These are phyloP conservation scores for Lepidium africanum DNA, from an alignment of 345 rosid species.

Conservation along the genomic window DNA sequence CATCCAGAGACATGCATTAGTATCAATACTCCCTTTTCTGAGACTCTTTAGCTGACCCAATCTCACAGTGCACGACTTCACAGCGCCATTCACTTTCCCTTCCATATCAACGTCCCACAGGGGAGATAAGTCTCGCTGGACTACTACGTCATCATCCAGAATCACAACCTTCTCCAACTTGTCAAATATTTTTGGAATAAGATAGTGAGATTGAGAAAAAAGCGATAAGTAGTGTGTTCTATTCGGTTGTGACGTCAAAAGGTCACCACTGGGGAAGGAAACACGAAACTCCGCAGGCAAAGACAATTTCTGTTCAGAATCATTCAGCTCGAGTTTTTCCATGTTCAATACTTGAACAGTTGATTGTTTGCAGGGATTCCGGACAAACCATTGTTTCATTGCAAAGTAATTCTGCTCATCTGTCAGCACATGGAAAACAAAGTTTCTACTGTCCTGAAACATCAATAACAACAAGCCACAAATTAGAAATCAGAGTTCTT, in stretches of 20 bases:
- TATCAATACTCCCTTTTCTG: slow-evolving; percentile 34
- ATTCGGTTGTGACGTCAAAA: slow-evolving; percentile 29
- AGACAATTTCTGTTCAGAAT: slow-evolving; percentile 37
- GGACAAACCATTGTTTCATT: slow-evolving; percentile 83
- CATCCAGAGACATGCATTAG: slow-evolving; percentile 75
- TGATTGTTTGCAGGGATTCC: slow-evolving; percentile 56
- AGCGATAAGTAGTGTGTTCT: slow-evolving; percentile 64
- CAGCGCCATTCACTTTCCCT: slow-evolving; percentile 81
- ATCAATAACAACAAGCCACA: slow-evolving; percentile 23
- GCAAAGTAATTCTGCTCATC: slow-evolving; percentile 77
- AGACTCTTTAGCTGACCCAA: slow-evolving; percentile 57
- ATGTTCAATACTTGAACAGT: slow-evolving; percentile 61
- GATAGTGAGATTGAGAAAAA: slow-evolving; percentile 74
- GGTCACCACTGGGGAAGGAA: slow-evolving; percentile 38
- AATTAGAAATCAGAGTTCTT: slow-evolving; percentile 6
- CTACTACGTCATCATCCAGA: slow-evolving; percentile 88
- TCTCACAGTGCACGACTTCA: slow-evolving; percentile 58
- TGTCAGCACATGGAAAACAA: slow-evolving; percentile 87
- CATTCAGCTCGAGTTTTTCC: slow-evolving; percentile 44
- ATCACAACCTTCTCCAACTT: slow-evolving; percentile 61
- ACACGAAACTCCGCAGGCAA: slow-evolving; percentile 84
- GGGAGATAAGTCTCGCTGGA: slow-evolving; percentile 69
- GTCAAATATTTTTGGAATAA: slow-evolving; percentile 64
- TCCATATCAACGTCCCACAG: slow-evolving; percentile 71
- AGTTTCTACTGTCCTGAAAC: slow-evolving; percentile 73